Percentiles rank a stretch among this genome's conserved stretches.
These are phyloP conservation scores for Fusarium ambrosium DNA, from an alignment of 2,329 filamentous ascomycete species.

Conservation along the genomic window DNA sequence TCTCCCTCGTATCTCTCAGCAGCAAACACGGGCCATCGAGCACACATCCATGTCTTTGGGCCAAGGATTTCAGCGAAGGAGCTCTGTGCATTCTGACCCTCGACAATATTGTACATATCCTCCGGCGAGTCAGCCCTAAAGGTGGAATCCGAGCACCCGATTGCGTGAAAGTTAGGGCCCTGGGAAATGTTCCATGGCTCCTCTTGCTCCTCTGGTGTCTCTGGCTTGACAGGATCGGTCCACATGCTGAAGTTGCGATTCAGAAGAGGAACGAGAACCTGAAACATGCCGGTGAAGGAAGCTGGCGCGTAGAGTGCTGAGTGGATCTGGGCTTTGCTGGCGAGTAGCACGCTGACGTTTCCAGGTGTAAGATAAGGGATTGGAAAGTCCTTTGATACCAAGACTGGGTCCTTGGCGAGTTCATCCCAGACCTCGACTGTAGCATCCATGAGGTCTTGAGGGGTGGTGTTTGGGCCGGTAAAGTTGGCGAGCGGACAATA, in stretches of 20 bases:
- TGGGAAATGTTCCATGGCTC: neutral
- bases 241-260: neutral
- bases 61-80: slow-evolving; percentile 2
- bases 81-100: slow-evolving; percentile 2
- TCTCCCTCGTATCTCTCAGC: neutral
- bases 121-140: slow-evolving; percentile 16
- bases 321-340: neutral
- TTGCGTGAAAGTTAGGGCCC: slow-evolving; percentile 5
- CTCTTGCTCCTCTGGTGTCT: neutral
- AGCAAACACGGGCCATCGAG: slow-evolving; percentile 3
- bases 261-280: neutral
- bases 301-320: neutral
- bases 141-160: slow-evolving; percentile 16
- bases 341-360: neutral
- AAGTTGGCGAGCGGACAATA: slow-evolving; percentile 10
- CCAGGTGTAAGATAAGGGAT: neutral
- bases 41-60: slow-evolving; percentile 1
- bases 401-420: slow-evolving; percentile 5
- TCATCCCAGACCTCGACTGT: slow-evolving; percentile 2
- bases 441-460: slow-evolving; percentile 6
- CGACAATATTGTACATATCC: slow-evolving; percentile 20
- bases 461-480: slow-evolving; percentile 12
- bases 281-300: neutral
- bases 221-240: neutral
- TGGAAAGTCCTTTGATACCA: neutral